Percentiles rank a stretch among this genome's conserved stretches.
Conservation (phyloP, 352 stramenopile species). For the Globisporangium carolinianum region DNA sequence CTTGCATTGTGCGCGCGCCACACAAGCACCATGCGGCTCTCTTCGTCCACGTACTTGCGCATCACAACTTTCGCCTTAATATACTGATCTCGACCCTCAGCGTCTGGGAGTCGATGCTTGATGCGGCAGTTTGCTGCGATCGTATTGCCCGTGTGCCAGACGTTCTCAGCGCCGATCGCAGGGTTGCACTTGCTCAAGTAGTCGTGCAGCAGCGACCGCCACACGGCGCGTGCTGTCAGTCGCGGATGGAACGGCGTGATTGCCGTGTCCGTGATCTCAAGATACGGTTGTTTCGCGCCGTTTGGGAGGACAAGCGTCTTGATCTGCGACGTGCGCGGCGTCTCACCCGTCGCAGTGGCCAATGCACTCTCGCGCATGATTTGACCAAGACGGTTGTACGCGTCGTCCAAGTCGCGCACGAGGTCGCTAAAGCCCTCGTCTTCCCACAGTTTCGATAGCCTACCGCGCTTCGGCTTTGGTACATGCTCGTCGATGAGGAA, state of each 20-base stretch:
- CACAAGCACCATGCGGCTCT: slow-evolving; percentile 10
- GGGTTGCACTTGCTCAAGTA: background rate
- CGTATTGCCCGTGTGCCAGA: slow-evolving; percentile 8
- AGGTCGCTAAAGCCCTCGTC: slow-evolving; percentile 2
- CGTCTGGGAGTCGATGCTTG: slow-evolving; percentile 1
- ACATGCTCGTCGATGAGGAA: background rate
- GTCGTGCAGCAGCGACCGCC: background rate
- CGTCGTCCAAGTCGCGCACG: slow-evolving; percentile 1
- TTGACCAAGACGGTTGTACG: background rate
- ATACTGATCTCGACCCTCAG: background rate
- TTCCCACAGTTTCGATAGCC: background rate
- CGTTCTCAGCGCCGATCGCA: background rate
- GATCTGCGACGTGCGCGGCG: background rate
- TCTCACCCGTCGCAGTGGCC: too few species aligned
- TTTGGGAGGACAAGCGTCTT: background rate
- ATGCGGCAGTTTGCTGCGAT: slow-evolving; percentile 3
- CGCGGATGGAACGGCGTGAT: slow-evolving; percentile 5
- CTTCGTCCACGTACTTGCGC: slow-evolving; percentile 8
- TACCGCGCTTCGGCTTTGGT: background rate
- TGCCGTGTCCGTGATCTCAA: slow-evolving; percentile 2
- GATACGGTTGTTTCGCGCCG: background rate
- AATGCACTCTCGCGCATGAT: background rate
- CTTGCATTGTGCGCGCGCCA: slow-evolving; percentile 6
- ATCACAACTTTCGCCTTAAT: slow-evolving; percentile 10
- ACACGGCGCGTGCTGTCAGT: background rate